Evolutionary conservation across 2,329 filamentous ascomycete genomes (phyloP).

Genomic region (Talaromyces islandicus): DNA sequence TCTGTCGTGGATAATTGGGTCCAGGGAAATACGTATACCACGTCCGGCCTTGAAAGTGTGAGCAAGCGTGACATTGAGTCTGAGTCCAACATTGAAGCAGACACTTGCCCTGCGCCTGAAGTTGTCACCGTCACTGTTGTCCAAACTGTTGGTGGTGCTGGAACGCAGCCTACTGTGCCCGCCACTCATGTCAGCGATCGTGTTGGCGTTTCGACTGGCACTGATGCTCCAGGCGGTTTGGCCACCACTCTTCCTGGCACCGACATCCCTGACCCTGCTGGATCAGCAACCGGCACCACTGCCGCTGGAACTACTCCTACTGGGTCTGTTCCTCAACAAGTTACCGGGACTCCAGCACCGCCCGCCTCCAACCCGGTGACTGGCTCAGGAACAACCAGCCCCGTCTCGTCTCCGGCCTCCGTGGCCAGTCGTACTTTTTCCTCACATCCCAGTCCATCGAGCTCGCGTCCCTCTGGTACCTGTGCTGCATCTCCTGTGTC

Average conservation of each 20-base stretch:
- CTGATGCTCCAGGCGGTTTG: not conserved
- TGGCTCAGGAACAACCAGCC: not conserved
- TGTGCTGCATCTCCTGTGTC: constrained; percentile 26
- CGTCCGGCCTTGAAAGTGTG: constrained; percentile 11
- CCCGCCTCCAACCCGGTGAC: not conserved
- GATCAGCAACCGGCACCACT: not conserved
- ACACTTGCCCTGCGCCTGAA: constrained; percentile 9
- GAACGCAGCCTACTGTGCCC: not conserved
- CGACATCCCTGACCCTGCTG: not conserved
- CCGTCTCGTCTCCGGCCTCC: not conserved
- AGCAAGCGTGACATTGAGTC: constrained; percentile 5
- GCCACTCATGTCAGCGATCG: not conserved
- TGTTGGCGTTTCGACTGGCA: not conserved
- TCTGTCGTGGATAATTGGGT: constrained; percentile 65
- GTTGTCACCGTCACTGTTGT: constrained; percentile 11
- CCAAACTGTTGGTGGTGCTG: constrained; percentile 4
- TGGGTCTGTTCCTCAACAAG: not conserved
- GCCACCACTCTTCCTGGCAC: not conserved
- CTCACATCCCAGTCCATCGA: not conserved
- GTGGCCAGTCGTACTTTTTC: not conserved
- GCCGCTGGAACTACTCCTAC: not conserved
- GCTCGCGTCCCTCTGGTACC: constrained; percentile 8
- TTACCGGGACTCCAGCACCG: not conserved
- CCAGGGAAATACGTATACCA: constrained; percentile 69
- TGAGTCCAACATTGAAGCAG: not conserved